These are phyloP conservation scores for Picochlorum sp. DNA, from an alignment of 139 green algal genomes.

Conservation along the genomic window DNA sequence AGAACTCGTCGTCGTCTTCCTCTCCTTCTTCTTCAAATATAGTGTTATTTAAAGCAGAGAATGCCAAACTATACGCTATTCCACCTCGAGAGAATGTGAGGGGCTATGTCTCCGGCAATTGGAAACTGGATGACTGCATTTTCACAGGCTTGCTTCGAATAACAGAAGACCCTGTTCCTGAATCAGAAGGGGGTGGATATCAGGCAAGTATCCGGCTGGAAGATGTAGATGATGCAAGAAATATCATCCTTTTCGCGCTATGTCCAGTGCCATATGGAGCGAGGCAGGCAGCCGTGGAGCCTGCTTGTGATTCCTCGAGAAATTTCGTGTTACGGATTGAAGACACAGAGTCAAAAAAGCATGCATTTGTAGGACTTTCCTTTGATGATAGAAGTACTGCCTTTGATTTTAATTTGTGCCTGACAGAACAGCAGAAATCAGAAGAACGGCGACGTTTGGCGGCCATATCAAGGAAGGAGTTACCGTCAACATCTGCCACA, in stretches of 20 bases:
- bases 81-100: constrained; percentile 25
- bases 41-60: neutral
- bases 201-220: no score
- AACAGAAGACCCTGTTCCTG: constrained; percentile 20
- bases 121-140: constrained; percentile 48
- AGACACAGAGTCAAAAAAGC: constrained; percentile 46
- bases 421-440: constrained; percentile 31
- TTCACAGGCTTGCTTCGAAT: constrained; percentile 44
- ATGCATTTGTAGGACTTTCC: constrained; percentile 72
- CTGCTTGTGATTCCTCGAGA: constrained; percentile 45
- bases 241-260: constrained; percentile 61
- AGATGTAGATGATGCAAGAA: no score
- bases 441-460: neutral
- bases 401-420: constrained; percentile 79
- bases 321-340: constrained; percentile 75
- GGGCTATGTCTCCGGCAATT: constrained; percentile 45
- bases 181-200: no score
- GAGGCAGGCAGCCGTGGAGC: constrained; percentile 47
- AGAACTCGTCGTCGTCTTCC: neutral
- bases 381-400: constrained; percentile 61
- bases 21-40: no score
- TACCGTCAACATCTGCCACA: neutral
- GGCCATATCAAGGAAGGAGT: neutral
- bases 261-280: constrained; percentile 52
- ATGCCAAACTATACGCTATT: constrained; percentile 43